Conservation (phyloP, 2,329 filamentous ascomycete genomes). For the Didymella exigua region DNA sequence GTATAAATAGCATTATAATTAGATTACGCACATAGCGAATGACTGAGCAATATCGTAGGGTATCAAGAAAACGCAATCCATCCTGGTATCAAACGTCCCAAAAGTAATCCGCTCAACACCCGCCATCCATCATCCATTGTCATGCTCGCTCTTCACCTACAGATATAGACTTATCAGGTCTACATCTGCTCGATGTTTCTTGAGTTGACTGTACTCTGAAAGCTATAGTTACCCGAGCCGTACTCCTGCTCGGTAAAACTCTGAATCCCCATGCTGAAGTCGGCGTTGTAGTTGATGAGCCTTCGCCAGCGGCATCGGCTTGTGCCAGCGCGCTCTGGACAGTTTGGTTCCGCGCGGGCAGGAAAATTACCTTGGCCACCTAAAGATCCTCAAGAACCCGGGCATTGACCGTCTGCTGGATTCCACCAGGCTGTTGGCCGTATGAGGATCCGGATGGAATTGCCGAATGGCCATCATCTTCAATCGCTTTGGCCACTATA, state of each 20-base stretch:
- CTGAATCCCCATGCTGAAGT: constrained; percentile 19
- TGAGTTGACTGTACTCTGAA: constrained; percentile 82
- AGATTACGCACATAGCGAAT: constrained; percentile 5
- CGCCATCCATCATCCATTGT: neutral
- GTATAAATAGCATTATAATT: neutral
- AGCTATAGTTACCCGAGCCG: constrained; percentile 57
- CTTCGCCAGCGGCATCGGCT: constrained; percentile 61
- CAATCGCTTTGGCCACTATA: neutral
- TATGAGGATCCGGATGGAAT: neutral
- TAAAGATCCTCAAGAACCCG: neutral
- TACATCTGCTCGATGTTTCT: constrained; percentile 85
- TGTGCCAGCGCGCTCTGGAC: constrained; percentile 60
- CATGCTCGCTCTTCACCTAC: neutral
- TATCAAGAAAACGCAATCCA: constrained; percentile 16
- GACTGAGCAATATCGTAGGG: constrained; percentile 8
- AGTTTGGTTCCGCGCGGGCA: constrained; percentile 49
- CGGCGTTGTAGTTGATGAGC: constrained; percentile 55
- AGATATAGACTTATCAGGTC: neutral
- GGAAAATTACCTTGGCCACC: constrained; percentile 72
- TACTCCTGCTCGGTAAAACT: constrained; percentile 41
- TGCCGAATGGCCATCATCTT: neutral
- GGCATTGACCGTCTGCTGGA: neutral
- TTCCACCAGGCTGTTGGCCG: neutral
- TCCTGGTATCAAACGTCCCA: constrained; percentile 2
- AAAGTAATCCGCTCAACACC: neutral